Percentiles rank a stretch among this genome's conserved stretches.
phyloP scores from a whole-genome alignment of 345 rosid species.

The Triadica sebifera region DNA sequence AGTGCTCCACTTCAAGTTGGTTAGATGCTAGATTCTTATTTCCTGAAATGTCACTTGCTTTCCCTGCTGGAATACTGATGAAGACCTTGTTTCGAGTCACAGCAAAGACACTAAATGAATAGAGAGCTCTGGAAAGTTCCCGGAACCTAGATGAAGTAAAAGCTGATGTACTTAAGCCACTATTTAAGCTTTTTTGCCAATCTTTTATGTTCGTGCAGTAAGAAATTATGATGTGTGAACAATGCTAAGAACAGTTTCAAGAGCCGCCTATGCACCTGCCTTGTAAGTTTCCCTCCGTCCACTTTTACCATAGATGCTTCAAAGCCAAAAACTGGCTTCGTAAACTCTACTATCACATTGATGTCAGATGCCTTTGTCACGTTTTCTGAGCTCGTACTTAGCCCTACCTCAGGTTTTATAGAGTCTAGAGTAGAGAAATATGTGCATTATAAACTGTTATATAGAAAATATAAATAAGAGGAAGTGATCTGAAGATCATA shows the following conservation, averaged over 20 bases:
- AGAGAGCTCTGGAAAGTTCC: constrained; percentile 48
- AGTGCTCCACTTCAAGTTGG: constrained; percentile 40
- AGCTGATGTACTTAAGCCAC: constrained; percentile 11
- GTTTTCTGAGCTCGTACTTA: constrained; percentile 44
- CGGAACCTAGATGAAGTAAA: constrained; percentile 38
- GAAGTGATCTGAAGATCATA: neutral
- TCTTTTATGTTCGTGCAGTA: constrained; percentile 13
- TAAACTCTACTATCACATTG: constrained; percentile 45
- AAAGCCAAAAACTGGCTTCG: constrained; percentile 57
- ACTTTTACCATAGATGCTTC: constrained; percentile 42
- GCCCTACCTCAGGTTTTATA: constrained; percentile 35
- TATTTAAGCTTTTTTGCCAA: neutral
- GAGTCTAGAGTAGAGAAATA: constrained; percentile 32
- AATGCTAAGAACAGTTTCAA: constrained; percentile 9
- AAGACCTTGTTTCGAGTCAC: constrained; percentile 31
- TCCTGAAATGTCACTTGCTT: constrained; percentile 51
- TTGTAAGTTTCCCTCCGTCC: constrained; percentile 48
- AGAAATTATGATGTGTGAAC: constrained; percentile 1
- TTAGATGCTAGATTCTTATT: constrained; percentile 47
- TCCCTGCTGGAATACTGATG: constrained; percentile 38
- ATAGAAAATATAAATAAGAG: constrained; percentile 1
- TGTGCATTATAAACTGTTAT: neutral
- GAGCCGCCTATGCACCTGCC: constrained; percentile 48
- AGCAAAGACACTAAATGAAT: constrained; percentile 38
- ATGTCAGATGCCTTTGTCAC: constrained; percentile 36